These are phyloP conservation scores for Volvox reticuliferus DNA, from an alignment of 139 green algal species.

Conservation along the genomic window DNA sequence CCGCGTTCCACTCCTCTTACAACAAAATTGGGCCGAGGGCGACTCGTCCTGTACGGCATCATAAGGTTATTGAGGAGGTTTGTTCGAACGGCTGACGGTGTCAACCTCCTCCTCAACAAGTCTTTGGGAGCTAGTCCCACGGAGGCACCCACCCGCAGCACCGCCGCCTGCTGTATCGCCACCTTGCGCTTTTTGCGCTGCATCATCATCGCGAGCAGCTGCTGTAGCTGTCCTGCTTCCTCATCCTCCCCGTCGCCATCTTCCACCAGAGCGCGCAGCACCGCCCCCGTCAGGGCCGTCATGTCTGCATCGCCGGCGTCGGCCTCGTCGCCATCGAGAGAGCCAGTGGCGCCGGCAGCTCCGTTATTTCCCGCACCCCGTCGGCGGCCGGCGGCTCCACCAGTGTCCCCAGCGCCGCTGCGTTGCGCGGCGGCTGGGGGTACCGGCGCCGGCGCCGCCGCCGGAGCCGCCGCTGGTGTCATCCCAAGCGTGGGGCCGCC, in stretches of 20 bases:
- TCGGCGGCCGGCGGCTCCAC: background rate
- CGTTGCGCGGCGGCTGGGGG: background rate
- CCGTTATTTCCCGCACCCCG: background rate
- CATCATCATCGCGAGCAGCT: slow-evolving; percentile 6
- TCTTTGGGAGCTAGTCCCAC: no score
- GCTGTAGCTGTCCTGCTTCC: slow-evolving; percentile 6
- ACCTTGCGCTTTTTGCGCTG: slow-evolving; percentile 12
- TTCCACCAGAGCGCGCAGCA: background rate
- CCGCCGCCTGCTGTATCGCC: slow-evolving; percentile 13
- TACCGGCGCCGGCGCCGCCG: background rate
- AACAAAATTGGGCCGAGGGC: no score
- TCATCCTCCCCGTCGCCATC: background rate
- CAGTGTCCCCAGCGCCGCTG: background rate
- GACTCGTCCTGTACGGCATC: no score
- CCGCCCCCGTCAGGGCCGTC: background rate
- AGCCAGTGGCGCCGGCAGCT: background rate
- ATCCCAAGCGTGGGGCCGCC: background rate
- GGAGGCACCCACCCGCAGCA: background rate
- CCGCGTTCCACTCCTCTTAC: no score
- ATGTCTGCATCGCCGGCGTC: background rate
- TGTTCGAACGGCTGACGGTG: no score
- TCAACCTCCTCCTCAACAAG: no score
- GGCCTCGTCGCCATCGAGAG: background rate
- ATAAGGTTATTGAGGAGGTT: no score
- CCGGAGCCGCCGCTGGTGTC: background rate